These are phyloP conservation scores for Royoungia palumana DNA, from an alignment of 768 basidiomycete genomes.

Conservation along the genomic window DNA sequence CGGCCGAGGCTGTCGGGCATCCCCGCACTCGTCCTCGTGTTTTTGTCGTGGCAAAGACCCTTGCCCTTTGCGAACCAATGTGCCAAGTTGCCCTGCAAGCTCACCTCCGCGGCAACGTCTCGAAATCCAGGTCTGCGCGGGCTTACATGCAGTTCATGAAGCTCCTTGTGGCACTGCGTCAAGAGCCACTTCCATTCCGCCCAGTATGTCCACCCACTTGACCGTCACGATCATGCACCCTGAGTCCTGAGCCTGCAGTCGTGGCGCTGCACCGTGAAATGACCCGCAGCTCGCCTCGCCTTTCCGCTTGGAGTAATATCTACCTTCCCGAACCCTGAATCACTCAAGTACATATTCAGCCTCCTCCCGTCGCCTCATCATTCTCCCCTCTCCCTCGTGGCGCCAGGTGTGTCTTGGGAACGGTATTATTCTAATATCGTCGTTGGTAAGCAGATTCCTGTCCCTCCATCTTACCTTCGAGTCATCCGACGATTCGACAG, in stretches of 20 bases:
- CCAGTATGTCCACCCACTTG: neutral
- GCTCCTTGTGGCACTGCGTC: neutral
- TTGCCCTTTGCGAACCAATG: too few species aligned
- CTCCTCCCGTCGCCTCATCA: neutral
- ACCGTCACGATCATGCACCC: slow-evolving; percentile 3
- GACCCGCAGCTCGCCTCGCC: slow-evolving; percentile 21
- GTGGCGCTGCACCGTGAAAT: slow-evolving; percentile 1
- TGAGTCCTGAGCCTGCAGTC: slow-evolving; percentile 10
- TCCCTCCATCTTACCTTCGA: neutral
- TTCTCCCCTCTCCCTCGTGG: slow-evolving; percentile 11
- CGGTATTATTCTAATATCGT: slow-evolving; percentile 8
- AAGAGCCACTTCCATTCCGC: slow-evolving; percentile 22
- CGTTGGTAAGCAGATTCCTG: neutral
- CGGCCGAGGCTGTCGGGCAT: too few species aligned
- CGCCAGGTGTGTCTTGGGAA: slow-evolving; percentile 1
- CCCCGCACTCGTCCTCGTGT: too few species aligned
- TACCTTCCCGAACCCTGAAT: slow-evolving; percentile 9
- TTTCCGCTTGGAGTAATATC: slow-evolving; percentile 1
- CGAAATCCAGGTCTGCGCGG: neutral
- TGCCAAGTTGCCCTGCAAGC: too few species aligned
- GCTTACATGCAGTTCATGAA: neutral
- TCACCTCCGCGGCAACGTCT: neutral
- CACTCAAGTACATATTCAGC: slow-evolving; percentile 12
- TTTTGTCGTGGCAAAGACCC: too few species aligned
- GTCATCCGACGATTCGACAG: neutral